These are phyloP conservation scores for Leishmania mexicana DNA, from an alignment of 208 protist genomes.

Conservation along the genomic window DNA sequence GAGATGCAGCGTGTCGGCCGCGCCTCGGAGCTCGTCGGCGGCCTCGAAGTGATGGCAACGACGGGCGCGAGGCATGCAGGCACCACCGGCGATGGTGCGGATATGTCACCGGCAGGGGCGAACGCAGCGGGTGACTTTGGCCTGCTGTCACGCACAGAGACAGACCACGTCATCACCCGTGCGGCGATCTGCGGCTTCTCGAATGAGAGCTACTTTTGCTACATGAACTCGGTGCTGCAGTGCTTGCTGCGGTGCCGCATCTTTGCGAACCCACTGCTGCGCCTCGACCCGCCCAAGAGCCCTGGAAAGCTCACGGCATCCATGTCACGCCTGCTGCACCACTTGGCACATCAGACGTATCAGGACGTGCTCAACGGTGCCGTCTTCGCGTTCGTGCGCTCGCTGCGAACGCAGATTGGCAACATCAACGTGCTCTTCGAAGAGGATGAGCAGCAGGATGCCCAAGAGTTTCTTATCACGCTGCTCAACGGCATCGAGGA, in stretches of 20 bases:
- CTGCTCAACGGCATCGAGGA: slow-evolving; percentile 84
- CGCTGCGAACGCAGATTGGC: slow-evolving; percentile 54
- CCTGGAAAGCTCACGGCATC: slow-evolving; percentile 61
- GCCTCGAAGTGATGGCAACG: slow-evolving; percentile 28
- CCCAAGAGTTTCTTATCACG: slow-evolving; percentile 87
- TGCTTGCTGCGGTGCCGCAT: slow-evolving; percentile 85
- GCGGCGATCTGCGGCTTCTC: slow-evolving; percentile 78
- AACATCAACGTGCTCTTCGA: slow-evolving; percentile 59
- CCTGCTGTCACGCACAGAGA: slow-evolving; percentile 39
- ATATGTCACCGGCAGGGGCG: slow-evolving; percentile 3
- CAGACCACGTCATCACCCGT: slow-evolving; percentile 43
- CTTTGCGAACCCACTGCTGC: slow-evolving; percentile 56
- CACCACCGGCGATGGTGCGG: background rate
- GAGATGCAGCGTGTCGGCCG: slow-evolving; percentile 35
- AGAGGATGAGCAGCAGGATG: slow-evolving; percentile 88
- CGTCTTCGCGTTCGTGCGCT: slow-evolving; percentile 45
- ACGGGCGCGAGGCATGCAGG: slow-evolving; percentile 1
- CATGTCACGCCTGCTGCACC: slow-evolving; percentile 45
- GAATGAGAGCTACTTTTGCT: slow-evolving; percentile 95
- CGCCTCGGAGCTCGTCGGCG: slow-evolving; percentile 13
- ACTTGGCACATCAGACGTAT: slow-evolving; percentile 51
- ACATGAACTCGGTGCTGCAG: slow-evolving; percentile 96
- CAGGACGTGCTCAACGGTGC: slow-evolving; percentile 54
- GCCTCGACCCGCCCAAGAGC: slow-evolving; percentile 11
- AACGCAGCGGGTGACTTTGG: slow-evolving; percentile 3